These are phyloP conservation scores for Pseudogymnoascus sp. DNA, from an alignment of 2,329 filamentous ascomycete species.

Conservation along the genomic window DNA sequence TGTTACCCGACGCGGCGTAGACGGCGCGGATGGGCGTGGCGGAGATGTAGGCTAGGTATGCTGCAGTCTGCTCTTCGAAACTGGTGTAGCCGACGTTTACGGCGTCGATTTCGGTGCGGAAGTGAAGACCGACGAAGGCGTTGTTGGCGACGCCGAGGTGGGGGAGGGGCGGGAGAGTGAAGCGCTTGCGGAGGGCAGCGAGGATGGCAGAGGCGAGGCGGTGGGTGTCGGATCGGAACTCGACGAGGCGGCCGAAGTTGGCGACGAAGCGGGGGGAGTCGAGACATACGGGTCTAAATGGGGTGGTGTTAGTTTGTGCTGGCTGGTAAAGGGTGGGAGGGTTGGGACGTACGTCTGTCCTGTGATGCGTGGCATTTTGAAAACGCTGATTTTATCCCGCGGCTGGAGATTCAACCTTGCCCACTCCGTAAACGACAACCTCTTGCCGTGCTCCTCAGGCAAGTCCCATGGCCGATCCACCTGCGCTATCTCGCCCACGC, in stretches of 20 bases:
- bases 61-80: constrained; percentile 30
- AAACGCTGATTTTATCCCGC: not conserved
- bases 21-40: constrained; percentile 26
- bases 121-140: not conserved
- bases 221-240: not conserved
- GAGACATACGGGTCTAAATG: not conserved
- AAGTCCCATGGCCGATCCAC: constrained; percentile 20
- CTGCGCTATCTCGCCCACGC: constrained; percentile 6
- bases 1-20: constrained; percentile 38
- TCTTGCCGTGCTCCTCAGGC: constrained; percentile 14
- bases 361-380: not conserved
- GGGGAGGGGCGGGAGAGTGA: not conserved
- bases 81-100: constrained; percentile 18
- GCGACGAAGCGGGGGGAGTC: not conserved
- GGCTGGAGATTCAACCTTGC: not conserved
- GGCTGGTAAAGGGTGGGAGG: no score
- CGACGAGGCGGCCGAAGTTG: not conserved
- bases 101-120: constrained; percentile 18
- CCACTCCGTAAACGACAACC: not conserved
- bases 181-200: not conserved
- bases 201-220: not conserved
- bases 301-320: not conserved
- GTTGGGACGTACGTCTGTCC: not conserved
- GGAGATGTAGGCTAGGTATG: constrained; percentile 31
- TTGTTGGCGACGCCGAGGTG: not conserved